Evolutionary conservation across 1,284 basidiomycete genomes (phyloP).

Genomic region (Abortiporus biennis): DNA sequence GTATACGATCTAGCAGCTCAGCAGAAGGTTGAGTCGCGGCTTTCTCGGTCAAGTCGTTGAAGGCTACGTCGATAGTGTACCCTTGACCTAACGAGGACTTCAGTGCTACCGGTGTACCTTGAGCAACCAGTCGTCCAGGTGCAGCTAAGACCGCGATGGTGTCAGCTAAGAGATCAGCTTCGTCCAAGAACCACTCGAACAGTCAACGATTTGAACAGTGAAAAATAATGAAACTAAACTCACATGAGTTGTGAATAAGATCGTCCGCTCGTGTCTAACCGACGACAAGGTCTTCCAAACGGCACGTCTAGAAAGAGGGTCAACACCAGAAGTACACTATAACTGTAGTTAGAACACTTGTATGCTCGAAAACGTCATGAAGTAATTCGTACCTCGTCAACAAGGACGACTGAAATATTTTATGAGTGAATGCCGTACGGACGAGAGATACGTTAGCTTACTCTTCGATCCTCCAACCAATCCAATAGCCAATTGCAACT

Average conservation of each 20-base stretch:
- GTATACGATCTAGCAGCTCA: conserved; percentile 39
- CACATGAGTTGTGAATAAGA: conserved; percentile 68
- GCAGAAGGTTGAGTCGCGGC: conserved; percentile 12
- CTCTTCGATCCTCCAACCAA: conserved; percentile 69
- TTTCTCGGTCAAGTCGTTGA: conserved; percentile 29
- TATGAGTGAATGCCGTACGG: not conserved
- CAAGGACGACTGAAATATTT: conserved; percentile 53
- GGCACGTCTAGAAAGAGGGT: conserved; percentile 72
- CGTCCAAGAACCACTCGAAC: conserved; percentile 58
- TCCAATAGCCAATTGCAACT: conserved; percentile 75
- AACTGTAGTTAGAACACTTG: not conserved
- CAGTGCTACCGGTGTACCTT: conserved; percentile 66
- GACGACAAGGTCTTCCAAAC: conserved; percentile 70
- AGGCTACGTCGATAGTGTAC: conserved; percentile 55
- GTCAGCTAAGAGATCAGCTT: conserved; percentile 76
- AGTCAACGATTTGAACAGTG: conserved; percentile 5
- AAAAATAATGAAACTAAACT: conserved; percentile 15
- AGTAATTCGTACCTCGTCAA: conserved; percentile 49
- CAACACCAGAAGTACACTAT: conserved; percentile 73
- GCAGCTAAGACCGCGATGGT: conserved; percentile 70
- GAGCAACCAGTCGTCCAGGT: conserved; percentile 69
- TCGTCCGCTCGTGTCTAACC: conserved; percentile 57
- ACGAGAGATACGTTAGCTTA: conserved; percentile 23
- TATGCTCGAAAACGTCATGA: not conserved
- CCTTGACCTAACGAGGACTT: conserved; percentile 72